Conservation (phyloP, 2,329 filamentous ascomycete species). For the Neodidymelliopsis sp. region DNA sequence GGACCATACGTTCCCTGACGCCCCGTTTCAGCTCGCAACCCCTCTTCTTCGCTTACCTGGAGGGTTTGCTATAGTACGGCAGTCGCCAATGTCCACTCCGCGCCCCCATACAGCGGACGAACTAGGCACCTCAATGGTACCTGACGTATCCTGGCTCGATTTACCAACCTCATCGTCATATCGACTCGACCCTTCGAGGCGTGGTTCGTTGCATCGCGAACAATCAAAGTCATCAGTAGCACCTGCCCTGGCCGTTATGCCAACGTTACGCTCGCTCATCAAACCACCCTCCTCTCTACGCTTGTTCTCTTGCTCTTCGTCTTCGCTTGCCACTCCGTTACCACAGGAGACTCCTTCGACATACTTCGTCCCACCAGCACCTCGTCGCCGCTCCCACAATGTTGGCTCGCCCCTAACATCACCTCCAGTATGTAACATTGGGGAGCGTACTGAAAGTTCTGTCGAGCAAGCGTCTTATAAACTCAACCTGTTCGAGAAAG, state of each 20-base stretch:
- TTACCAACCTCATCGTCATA: slow-evolving; percentile 3
- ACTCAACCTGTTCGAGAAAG: slow-evolving; percentile 27
- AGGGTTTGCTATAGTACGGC: slow-evolving; percentile 32
- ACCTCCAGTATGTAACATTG: slow-evolving; percentile 1
- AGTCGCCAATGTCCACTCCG: slow-evolving; percentile 1
- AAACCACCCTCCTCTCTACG: background rate
- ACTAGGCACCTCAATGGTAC: background rate
- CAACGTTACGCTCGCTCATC: background rate
- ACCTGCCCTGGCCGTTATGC: background rate
- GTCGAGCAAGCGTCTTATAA: background rate
- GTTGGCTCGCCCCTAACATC: slow-evolving; percentile 8
- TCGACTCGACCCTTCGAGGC: background rate
- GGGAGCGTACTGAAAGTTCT: background rate
- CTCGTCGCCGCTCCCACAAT: slow-evolving; percentile 7
- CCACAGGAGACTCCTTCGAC: background rate
- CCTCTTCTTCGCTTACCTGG: slow-evolving; percentile 34
- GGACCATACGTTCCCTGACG: background rate
- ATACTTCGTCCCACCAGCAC: background rate
- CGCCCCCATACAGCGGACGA: slow-evolving; percentile 1
- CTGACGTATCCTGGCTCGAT: slow-evolving; percentile 5
- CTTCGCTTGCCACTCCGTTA: background rate
- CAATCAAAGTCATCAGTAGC: background rate
- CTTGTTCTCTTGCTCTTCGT: slow-evolving; percentile 1
- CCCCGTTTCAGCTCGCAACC: slow-evolving; percentile 16
- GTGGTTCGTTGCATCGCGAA: slow-evolving; percentile 1